Evolutionary conservation across 2,329 filamentous ascomycete species (phyloP), one percentile per base, ranked within the genome.

Genomic region (Dactylonectria estremocensis): DNA sequence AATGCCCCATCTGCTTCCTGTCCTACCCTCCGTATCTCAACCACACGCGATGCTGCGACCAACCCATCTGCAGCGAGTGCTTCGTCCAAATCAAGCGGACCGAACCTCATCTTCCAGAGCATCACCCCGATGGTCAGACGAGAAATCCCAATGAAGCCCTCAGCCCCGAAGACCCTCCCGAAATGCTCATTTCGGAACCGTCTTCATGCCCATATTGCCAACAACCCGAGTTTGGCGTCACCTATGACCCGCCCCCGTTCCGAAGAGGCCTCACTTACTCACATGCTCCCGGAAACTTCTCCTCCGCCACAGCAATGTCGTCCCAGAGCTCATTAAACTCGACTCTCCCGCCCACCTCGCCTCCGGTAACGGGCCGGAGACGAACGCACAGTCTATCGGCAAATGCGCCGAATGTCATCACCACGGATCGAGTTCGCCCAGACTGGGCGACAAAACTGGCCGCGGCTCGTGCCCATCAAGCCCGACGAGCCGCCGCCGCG

Each of bases 1-100:
- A 99, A 79, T 99, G 96, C 76, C 95, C 96, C 5, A 97, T 99
- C 69, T 99, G 96, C 84, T 97, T 98, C 79, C 86, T 98, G 60
- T 97, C 95, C 74, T 99, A 98, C 73, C 96, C 96, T 0, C 95
- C 95, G 3, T 97, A 97, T 77, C 87, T 99, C 33, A 99, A 99
- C 82, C 92, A 91, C 72, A 99, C 96, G 0, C 88, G 96, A 72
- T 99, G 96, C 79, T 99, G 96, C 80, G 95, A 97, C 75, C 96
- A 99, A 79, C 88, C 93, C 6, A 98, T 99, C 69, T 99, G 96
- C 82, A 98, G 95, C 48, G 96, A 99, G 83, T 99, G 96, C 80
- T 99, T 99, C 77, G 96, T 99, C 4, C 96, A 99, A 80, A 99
- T 99, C 79, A 98, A 98, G 80, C 90, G 96, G 48, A 91, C 95